These are phyloP conservation scores for Aciculosporium take DNA, from an alignment of 2,329 filamentous ascomycete species.

Conservation along the genomic window DNA sequence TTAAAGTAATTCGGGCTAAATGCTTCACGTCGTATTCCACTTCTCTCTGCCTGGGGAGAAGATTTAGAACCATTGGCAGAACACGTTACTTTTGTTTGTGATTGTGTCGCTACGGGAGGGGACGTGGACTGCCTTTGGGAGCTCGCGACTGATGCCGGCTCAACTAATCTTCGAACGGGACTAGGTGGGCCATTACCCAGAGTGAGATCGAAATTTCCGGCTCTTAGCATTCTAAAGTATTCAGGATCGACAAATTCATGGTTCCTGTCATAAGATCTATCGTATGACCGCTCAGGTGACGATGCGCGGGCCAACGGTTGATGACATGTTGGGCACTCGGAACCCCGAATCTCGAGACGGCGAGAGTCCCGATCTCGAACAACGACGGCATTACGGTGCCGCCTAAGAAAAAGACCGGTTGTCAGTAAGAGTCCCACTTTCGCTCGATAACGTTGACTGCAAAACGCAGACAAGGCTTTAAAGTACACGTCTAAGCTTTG, in stretches of 20 bases:
- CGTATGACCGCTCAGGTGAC: constrained; percentile 36
- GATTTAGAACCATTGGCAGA: constrained; percentile 37
- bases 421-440: neutral
- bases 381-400: constrained; percentile 84
- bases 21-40: constrained; percentile 70
- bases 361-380: constrained; percentile 76
- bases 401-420: constrained; percentile 37
- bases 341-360: constrained; percentile 67
- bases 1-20: constrained; percentile 91
- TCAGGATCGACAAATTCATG: constrained; percentile 70
- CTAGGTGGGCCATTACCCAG: constrained; percentile 32
- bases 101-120: constrained; percentile 10
- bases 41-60: constrained; percentile 33
- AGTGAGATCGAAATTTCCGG: constrained; percentile 31
- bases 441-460: neutral
- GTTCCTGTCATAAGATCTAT: constrained; percentile 22
- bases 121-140: constrained; percentile 8
- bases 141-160: constrained; percentile 23
- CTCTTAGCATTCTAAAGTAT: constrained; percentile 87
- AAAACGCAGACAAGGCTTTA: neutral
- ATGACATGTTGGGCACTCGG: constrained; percentile 84
- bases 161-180: constrained; percentile 39
- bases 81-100: constrained; percentile 28
- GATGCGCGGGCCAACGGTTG: constrained; percentile 43
- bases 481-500: neutral